Evolutionary conservation across 495 filamentous ascomycete species (phyloP), one percentile per base, ranked within the genome.

Genomic region (Aspergillus biplanus): DNA sequence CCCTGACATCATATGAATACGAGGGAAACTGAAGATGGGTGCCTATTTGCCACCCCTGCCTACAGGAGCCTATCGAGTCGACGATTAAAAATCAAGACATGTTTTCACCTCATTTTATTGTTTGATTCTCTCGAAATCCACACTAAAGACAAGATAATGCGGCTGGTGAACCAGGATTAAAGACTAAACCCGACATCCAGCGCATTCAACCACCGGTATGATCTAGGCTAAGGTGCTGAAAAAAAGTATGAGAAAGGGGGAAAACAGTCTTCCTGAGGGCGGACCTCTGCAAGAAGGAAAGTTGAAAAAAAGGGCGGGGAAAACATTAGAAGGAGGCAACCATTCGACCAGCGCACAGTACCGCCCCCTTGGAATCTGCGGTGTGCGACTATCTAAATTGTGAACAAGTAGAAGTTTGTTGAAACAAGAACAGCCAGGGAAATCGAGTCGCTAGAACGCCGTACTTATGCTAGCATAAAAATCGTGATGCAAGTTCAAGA

Each of bases 321-420:
- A 50, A 16, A 67, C 67, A 69, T 65, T 71, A 77, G 71, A 73
- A 78, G 75, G 76, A 75, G 71, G 77, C 73, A 77, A 75, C 71
- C 71, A 77, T 76, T 84, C 83, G 86, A 87, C 86, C 86, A 84
- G 87, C 86, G 86, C 84, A 85, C 80, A 81, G 73, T 78, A 78
- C 77, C 76, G 77, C 78, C 78, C 75, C 78, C 71, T 63, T 63
- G 62, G 21, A 64, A 64, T 64, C 71, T 76, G 76, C 75, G 69
- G 69, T 68, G 73, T 78, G 82, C 80, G 77, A 79, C 80, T 81
- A 79, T 83, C 81, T 83, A 83, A 62, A 77, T 70, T 75, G 73
- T 77, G 68, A 76, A 37, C 50, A 63, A 35, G 59, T 58, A 63
- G 61, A 64, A 63, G 52, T 37, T 59, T 62, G 67, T 62, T 59